These are phyloP conservation scores for Aspergillus tubingensis DNA, from an alignment of 2,329 filamentous ascomycete species.

Conservation along the genomic window DNA sequence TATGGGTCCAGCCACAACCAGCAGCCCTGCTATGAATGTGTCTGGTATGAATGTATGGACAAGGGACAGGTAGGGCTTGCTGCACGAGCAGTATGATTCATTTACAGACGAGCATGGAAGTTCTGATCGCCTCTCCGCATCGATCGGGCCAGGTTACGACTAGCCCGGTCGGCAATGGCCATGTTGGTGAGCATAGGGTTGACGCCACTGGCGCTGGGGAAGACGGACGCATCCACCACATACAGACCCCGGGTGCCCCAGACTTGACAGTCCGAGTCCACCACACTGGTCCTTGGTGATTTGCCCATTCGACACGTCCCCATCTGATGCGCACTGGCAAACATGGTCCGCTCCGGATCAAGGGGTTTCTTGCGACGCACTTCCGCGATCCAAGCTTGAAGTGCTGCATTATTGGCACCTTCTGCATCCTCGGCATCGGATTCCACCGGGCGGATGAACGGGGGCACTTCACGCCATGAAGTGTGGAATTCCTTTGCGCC, in stretches of 20 bases:
- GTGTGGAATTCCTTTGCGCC: constrained; percentile 80
- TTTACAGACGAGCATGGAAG: constrained; percentile 29
- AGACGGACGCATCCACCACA: constrained; percentile 53
- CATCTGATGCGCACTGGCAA: constrained; percentile 55
- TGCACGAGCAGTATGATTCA: no score
- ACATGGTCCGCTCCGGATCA: constrained; percentile 46
- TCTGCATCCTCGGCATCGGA: constrained; percentile 31
- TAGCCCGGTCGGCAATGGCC: constrained; percentile 52
- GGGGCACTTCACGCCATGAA: constrained; percentile 61
- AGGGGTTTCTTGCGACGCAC: constrained; percentile 51
- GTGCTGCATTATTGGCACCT: constrained; percentile 56
- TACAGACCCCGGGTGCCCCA: constrained; percentile 51
- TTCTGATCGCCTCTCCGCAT: constrained; percentile 24
- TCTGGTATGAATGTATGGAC: not conserved
- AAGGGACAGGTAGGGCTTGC: no score
- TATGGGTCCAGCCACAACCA: not conserved
- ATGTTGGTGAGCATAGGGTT: constrained; percentile 57
- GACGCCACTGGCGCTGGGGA: constrained; percentile 54
- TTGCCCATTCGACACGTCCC: constrained; percentile 53
- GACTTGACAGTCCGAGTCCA: constrained; percentile 48
- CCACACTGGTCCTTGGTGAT: constrained; percentile 44
- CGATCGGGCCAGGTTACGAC: constrained; percentile 40
- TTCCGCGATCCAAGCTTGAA: constrained; percentile 57
- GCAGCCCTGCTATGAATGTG: not conserved
- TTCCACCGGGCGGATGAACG: constrained; percentile 58